These are phyloP conservation scores for Aegilops umbellulata DNA, from an alignment of 176 grass and related monocot genomes.

Conservation along the genomic window DNA sequence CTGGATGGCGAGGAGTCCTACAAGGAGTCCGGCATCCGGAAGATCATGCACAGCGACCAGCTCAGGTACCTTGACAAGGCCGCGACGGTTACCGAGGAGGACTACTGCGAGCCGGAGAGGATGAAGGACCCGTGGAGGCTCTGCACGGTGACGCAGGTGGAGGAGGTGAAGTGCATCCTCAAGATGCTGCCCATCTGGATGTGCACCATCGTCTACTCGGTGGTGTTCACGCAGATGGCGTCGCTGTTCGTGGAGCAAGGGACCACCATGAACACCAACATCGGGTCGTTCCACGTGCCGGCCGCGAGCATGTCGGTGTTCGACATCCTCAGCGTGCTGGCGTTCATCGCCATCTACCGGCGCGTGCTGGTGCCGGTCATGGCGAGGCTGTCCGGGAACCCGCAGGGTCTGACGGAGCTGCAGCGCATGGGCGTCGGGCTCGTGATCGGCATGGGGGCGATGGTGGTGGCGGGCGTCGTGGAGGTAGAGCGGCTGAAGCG, in stretches of 20 bases:
- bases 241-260: slow-evolving; percentile 93
- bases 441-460: slow-evolving; percentile 66
- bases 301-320: slow-evolving; percentile 89
- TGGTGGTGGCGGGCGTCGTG: slow-evolving; percentile 59
- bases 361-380: slow-evolving; percentile 45
- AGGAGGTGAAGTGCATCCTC: slow-evolving; percentile 80
- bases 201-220: slow-evolving; percentile 86
- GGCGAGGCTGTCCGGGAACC: slow-evolving; percentile 45
- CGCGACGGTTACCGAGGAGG: slow-evolving; percentile 45
- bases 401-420: slow-evolving; percentile 66
- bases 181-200: slow-evolving; percentile 89
- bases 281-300: slow-evolving; percentile 67
- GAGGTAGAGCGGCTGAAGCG: slow-evolving; percentile 58
- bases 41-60: slow-evolving; percentile 62
- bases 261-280: slow-evolving; percentile 56
- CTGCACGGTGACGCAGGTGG: slow-evolving; percentile 88
- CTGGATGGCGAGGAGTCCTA: slow-evolving; percentile 40
- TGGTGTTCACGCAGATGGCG: slow-evolving; percentile 92
- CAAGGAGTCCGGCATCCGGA: slow-evolving; percentile 42
- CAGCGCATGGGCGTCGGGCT: slow-evolving; percentile 86
- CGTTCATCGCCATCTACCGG: slow-evolving; percentile 67
- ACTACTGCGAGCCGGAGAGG: slow-evolving; percentile 20
- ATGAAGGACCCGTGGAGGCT: slow-evolving; percentile 42
- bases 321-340: slow-evolving; percentile 73
- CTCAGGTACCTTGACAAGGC: slow-evolving; percentile 81